These are phyloP conservation scores for Eimeria falciformis DNA, from an alignment of 169 alveolate species.

Conservation along the genomic window DNA sequence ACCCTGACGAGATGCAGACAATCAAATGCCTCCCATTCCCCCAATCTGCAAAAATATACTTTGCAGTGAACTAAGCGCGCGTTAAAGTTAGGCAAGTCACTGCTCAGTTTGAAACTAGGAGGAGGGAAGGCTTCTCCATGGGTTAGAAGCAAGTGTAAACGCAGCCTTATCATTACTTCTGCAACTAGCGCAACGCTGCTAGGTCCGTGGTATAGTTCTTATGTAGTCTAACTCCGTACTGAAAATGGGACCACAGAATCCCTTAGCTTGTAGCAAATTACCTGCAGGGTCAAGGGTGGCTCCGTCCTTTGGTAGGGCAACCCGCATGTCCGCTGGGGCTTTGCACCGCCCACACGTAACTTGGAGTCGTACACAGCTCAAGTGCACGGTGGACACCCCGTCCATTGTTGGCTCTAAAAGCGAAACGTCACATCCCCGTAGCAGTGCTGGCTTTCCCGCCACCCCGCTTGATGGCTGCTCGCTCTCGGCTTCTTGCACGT, in stretches of 20 bases:
- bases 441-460: neutral
- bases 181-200: no score
- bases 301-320: slow-evolving; percentile 62
- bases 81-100: no score
- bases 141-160: no score
- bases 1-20: no score
- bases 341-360: slow-evolving; percentile 73
- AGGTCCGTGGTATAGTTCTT: no score
- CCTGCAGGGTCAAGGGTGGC: slow-evolving; percentile 71
- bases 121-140: no score
- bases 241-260: no score
- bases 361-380: slow-evolving; percentile 57
- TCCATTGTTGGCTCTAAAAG: slow-evolving; percentile 33
- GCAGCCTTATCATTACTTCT: no score
- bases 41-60: no score
- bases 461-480: slow-evolving; percentile 16
- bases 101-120: no score
- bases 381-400: slow-evolving; percentile 61
- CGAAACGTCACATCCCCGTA: slow-evolving; percentile 46
- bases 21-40: neutral
- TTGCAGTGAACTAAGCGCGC: no score
- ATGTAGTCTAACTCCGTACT: no score
- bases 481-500: neutral
- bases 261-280: neutral
- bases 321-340: slow-evolving; percentile 45